A percentile compares a stretch with the other conserved stretches of the same genome.
Evolutionary conservation across 495 filamentous ascomycete genomes (phyloP).

Genomic region (Tetracladium marchalianum): DNA sequence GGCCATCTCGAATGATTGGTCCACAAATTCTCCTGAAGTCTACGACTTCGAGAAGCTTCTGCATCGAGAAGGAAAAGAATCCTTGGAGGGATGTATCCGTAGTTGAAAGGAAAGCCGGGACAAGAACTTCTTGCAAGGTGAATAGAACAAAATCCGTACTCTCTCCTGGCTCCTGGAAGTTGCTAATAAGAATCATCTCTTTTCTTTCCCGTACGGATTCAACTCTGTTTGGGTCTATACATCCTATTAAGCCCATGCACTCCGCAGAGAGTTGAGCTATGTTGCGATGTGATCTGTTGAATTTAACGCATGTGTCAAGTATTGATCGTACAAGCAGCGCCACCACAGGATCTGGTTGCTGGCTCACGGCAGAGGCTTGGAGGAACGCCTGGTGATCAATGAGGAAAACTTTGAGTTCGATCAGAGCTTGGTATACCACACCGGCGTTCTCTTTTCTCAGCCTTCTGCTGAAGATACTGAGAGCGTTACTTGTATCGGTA

Average conservation of each 20-base stretch:
- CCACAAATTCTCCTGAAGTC: slow-evolving; percentile 50
- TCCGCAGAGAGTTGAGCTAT: slow-evolving; percentile 66
- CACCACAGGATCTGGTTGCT: slow-evolving; percentile 74
- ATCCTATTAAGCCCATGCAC: slow-evolving; percentile 80
- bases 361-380: slow-evolving; percentile 70
- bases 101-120: slow-evolving; percentile 82
- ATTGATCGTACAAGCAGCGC: slow-evolving; percentile 60
- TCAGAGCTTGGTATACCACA: slow-evolving; percentile 70
- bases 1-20: slow-evolving; percentile 21
- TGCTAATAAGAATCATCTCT: slow-evolving; percentile 72
- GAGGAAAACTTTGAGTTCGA: slow-evolving; percentile 66
- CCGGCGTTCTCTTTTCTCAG: slow-evolving; percentile 73
- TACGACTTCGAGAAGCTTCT: slow-evolving; percentile 72
- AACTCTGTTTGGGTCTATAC: slow-evolving; percentile 80
- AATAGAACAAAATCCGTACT: slow-evolving; percentile 80
- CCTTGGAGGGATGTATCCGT: slow-evolving; percentile 79
- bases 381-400: slow-evolving; percentile 66
- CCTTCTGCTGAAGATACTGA: slow-evolving; percentile 59
- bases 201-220: slow-evolving; percentile 67
- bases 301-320: slow-evolving; percentile 74
- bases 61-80: slow-evolving; percentile 87
- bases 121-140: slow-evolving; percentile 74
- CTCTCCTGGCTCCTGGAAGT: slow-evolving; percentile 72
- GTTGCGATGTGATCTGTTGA: slow-evolving; percentile 52
- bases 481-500: slow-evolving; percentile 45